Evolutionary conservation across 176 grass and related monocot species (phyloP).

Genomic region (Oryza australiensis): DNA sequence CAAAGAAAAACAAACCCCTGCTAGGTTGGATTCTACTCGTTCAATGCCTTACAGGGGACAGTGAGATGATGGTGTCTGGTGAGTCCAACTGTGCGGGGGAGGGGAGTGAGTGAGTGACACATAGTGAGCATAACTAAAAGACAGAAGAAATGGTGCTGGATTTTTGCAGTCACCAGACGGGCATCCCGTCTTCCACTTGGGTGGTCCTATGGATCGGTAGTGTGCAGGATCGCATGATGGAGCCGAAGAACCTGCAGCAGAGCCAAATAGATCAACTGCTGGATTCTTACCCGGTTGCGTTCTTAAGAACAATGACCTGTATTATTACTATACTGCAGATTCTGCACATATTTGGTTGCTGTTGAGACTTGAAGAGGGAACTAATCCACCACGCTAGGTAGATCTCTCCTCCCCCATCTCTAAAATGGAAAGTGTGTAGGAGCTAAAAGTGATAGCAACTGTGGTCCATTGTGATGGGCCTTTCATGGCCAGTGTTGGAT

Average conservation of each 20-base stretch:
- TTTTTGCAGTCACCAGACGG: conserved; percentile 22
- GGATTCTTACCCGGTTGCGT: conserved; percentile 11
- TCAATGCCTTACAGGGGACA: neutral
- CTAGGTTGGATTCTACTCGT: neutral
- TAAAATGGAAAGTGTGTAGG: neutral
- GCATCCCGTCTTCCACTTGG: conserved; percentile 41
- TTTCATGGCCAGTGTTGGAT: conserved; percentile 24
- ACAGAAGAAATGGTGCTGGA: conserved; percentile 10
- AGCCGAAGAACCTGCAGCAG: conserved; percentile 16
- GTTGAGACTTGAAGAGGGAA: neutral
- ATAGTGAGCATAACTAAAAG: neutral
- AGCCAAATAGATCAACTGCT: conserved; percentile 8
- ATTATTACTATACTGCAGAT: conserved; percentile 6
- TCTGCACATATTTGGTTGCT: neutral
- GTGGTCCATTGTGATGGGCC: neutral
- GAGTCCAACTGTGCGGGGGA: conserved; percentile 26
- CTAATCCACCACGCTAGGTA: neutral
- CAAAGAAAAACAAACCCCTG: neutral
- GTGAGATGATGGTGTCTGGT: neutral
- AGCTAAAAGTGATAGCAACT: conserved; percentile 17
- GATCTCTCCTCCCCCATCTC: neutral
- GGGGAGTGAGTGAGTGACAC: conserved; percentile 1
- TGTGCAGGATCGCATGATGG: neutral
- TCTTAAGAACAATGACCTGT: conserved; percentile 12
- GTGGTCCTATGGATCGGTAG: conserved; percentile 34